phyloP scores from a whole-genome alignment of 75 land plant species.

The Picea glauca region DNA sequence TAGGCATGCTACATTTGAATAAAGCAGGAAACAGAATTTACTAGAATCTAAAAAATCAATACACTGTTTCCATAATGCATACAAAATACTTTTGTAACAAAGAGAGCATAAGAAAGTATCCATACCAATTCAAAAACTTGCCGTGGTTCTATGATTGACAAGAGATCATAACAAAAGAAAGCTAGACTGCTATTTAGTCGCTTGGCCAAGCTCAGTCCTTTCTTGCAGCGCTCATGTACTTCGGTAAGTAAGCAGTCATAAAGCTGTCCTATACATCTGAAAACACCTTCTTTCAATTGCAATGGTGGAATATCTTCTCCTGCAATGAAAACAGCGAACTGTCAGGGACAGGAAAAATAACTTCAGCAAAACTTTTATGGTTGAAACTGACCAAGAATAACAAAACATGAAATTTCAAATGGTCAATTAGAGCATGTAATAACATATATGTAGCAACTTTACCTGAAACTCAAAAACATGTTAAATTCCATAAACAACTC shows the following conservation, averaged over 20 bases:
- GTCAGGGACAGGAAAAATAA: background rate
- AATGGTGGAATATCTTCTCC: conserved; percentile 96
- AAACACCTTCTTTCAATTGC: conserved; percentile 94
- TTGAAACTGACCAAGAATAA: background rate
- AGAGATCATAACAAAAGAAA: conserved; percentile 94
- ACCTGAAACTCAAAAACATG: no score
- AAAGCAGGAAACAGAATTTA: no score
- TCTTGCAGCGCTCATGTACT: conserved; percentile 98
- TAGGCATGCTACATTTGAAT: no score
- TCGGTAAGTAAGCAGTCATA: conserved; percentile 98
- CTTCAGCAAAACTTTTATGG: background rate
- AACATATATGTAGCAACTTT: background rate
- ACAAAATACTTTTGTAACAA: no score
- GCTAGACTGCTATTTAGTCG: conserved; percentile 90
- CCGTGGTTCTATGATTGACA: conserved; percentile 95
- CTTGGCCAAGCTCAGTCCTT: conserved; percentile 87
- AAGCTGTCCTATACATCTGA: conserved; percentile 86
- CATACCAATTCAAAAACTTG: conserved; percentile 98
- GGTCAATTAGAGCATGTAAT: background rate
- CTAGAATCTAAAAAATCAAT: no score
- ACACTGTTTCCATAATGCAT: no score
- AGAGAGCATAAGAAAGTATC: background rate
- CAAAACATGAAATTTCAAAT: background rate
- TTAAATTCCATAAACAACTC: no score
- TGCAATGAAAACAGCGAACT: conserved; percentile 19